These are phyloP conservation scores for Logfia minima DNA, from an alignment of 129 eudicot genomes.

Conservation along the genomic window DNA sequence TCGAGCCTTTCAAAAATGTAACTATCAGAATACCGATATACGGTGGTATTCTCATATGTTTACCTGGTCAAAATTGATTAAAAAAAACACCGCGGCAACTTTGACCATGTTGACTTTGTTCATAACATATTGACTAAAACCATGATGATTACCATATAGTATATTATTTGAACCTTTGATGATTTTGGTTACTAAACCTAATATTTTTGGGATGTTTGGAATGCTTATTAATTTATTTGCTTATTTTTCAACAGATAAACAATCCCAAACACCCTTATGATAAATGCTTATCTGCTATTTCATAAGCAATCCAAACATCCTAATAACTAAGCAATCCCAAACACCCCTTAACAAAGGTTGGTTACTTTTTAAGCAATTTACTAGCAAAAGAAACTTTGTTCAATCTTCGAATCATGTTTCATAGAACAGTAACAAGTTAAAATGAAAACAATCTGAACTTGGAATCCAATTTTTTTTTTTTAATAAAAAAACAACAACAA, in stretches of 20 bases:
- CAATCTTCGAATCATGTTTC: not conserved
- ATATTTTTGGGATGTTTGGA: too few relatives aligned
- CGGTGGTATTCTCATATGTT: not conserved
- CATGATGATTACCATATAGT: not conserved
- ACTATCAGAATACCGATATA: not conserved
- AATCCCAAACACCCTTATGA: too few relatives aligned
- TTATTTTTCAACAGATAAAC: too few relatives aligned
- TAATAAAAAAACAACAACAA: not conserved
- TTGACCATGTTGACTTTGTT: not conserved
- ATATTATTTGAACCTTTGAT: not conserved
- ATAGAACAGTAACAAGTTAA: not conserved
- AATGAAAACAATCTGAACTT: not conserved
- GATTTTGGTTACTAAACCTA: not conserved
- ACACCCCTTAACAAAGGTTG: too few relatives aligned
- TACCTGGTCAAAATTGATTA: not conserved
- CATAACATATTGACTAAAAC: too few relatives aligned
- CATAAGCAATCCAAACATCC: too few relatives aligned
- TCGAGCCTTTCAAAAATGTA: not conserved
- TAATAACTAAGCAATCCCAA: too few relatives aligned
- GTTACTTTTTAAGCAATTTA: too few relatives aligned
- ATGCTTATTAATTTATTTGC: too few relatives aligned
- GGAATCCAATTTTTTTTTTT: not conserved
- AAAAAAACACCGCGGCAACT: not conserved
- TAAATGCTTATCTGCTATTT: too few relatives aligned
- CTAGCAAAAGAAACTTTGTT: not conserved